Evolutionary conservation across 495 filamentous ascomycete species (phyloP).

Genomic region (Neurospora sp.): DNA sequence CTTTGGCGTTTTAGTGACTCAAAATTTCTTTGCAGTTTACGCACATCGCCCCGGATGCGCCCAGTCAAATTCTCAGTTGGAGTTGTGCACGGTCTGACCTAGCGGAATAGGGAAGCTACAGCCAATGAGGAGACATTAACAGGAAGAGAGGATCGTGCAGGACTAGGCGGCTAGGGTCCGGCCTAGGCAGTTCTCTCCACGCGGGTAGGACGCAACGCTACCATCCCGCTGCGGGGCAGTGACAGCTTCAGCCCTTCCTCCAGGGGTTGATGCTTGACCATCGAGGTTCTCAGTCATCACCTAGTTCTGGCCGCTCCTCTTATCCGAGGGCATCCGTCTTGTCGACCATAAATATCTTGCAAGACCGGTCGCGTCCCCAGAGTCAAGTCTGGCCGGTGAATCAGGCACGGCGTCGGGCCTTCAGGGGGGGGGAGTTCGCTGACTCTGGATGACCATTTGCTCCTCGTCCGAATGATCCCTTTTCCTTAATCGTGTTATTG

Average conservation of each 20-base stretch:
- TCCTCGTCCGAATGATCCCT: too few relatives aligned
- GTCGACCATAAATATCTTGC: too few relatives aligned
- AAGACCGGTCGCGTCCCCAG: too few relatives aligned
- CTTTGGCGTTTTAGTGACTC: background rate
- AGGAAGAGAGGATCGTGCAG: background rate
- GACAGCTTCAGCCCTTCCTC: background rate
- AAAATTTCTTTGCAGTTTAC: background rate
- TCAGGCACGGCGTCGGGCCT: too few relatives aligned
- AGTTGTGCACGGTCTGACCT: background rate
- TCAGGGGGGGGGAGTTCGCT: too few relatives aligned
- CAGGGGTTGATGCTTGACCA: background rate
- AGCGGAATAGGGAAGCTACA: rapidly evolving
- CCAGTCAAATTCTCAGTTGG: background rate
- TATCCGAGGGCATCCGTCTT: background rate
- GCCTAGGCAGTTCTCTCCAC: background rate
- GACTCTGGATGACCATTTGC: too few relatives aligned
- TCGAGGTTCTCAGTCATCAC: background rate
- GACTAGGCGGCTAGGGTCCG: background rate
- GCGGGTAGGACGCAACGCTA: background rate
- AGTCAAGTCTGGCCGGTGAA: too few relatives aligned
- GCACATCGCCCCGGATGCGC: background rate
- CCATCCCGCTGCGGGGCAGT: background rate
- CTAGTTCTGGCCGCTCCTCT: too few relatives aligned
- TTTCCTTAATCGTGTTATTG: too few relatives aligned
- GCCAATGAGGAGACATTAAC: background rate